Conservation (phyloP, 1,284 basidiomycete genomes). For the Chiua sp. region DNA sequence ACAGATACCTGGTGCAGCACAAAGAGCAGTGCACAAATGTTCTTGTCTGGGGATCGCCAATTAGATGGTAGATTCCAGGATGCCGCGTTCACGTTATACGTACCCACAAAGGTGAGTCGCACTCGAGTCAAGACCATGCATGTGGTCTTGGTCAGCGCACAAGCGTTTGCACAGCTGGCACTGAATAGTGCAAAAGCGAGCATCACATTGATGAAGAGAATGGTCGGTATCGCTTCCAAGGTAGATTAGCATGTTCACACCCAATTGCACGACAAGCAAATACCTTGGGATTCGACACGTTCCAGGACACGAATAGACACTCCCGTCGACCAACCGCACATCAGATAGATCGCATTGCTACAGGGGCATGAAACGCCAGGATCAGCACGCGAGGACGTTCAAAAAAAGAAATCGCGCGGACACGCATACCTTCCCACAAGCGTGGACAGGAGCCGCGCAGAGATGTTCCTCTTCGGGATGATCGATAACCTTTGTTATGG, state of each 20-base stretch:
- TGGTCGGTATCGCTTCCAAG: conserved; percentile 49
- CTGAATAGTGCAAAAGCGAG: conserved; percentile 54
- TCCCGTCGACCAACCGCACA: conserved; percentile 39
- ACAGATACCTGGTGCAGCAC: conserved; percentile 54
- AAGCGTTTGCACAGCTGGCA: conserved; percentile 61
- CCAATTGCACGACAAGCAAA: no score
- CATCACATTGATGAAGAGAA: conserved; percentile 53
- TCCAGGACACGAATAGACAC: conserved; percentile 46
- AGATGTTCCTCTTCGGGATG: conserved; percentile 54
- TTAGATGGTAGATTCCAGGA: no score
- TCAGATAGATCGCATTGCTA: conserved; percentile 42
- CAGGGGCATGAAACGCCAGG: no score
- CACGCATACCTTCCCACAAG: conserved; percentile 54
- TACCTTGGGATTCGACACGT: conserved; percentile 52
- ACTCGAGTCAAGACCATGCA: conserved; percentile 51
- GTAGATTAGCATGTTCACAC: no score
- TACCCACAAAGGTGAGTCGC: conserved; percentile 66
- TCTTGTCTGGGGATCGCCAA: conserved; percentile 44
- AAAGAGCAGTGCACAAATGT: conserved; percentile 51
- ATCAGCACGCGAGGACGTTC: no score
- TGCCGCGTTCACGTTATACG: no score
- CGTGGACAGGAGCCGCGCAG: conserved; percentile 57
- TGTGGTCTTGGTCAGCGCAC: conserved; percentile 53
- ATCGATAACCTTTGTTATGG: conserved; percentile 49
- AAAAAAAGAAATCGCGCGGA: not conserved